A percentile compares a stretch with the other conserved stretches of the same genome.
phyloP scores from a whole-genome alignment of 2,329 filamentous ascomycete species.

The Sphaerostilbella broomeana region DNA sequence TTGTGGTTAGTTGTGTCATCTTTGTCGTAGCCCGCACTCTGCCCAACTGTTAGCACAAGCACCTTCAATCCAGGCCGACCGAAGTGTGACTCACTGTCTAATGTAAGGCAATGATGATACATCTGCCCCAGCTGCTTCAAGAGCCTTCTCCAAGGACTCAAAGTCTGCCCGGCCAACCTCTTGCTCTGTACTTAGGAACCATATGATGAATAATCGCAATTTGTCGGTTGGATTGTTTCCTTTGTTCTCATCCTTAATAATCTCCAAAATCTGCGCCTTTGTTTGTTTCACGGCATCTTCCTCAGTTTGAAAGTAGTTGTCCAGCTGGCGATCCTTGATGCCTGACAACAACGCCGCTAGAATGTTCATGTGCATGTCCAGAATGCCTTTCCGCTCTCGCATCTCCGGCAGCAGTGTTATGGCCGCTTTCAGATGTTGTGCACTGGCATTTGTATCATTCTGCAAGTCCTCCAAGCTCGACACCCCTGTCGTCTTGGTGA shows the following conservation, averaged over 20 bases:
- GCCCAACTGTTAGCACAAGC: slow-evolving; percentile 20
- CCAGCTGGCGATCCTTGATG: slow-evolving; percentile 90
- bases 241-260: slow-evolving; percentile 74
- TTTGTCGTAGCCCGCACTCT: slow-evolving; percentile 89
- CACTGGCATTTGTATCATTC: slow-evolving; percentile 80
- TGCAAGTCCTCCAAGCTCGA: slow-evolving; percentile 88
- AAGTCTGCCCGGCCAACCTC: slow-evolving; percentile 79
- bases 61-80: neutral
- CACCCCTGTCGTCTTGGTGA: slow-evolving; percentile 92
- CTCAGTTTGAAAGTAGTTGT: slow-evolving; percentile 94
- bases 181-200: slow-evolving; percentile 90
- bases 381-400: slow-evolving; percentile 80
- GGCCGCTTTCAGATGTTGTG: slow-evolving; percentile 90
- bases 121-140: slow-evolving; percentile 69
- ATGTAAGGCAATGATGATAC: slow-evolving; percentile 77
- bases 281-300: slow-evolving; percentile 88
- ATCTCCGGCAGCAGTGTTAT: slow-evolving; percentile 90
- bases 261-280: slow-evolving; percentile 79
- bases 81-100: slow-evolving; percentile 56
- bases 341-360: slow-evolving; percentile 67
- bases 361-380: slow-evolving; percentile 99
- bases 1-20: slow-evolving; percentile 95
- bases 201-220: slow-evolving; percentile 90
- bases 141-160: slow-evolving; percentile 76
- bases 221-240: slow-evolving; percentile 83